Base-by-base conservation (phyloP, 1,284 basidiomycete genomes). In the Marasmius tenuissimus region DNA sequence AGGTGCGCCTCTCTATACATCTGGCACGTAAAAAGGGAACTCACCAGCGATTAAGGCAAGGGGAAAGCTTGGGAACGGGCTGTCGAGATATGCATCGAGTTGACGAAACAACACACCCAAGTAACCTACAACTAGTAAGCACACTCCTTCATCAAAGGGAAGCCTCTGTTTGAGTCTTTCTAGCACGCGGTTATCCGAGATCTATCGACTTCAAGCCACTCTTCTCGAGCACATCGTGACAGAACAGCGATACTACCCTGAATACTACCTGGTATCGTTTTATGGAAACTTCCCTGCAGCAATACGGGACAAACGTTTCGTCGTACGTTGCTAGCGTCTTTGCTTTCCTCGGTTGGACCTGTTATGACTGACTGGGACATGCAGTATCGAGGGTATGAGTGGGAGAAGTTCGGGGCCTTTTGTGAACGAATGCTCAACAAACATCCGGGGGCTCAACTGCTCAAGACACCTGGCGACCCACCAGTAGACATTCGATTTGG, bases 41-140 rank as follows among this genome's bases (percentile, higher is more conserved):
- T 50, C 49, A n/a, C 42, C 9, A 42, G 45, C 16, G 2, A 16
- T 55, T 39, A 66, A 94, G 93, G 93, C 58, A 94, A 95, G 75
- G 97, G 96, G 1, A 95, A 97, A 71, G 96, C 97, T 4, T 98
- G 95, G 87, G 97, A 99, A 75, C 91, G 87, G 59, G 96, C 95
- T 1, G 87, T 97, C 57, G 92, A 94, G 63, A 92, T 98, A 59
- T 97, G 94, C 78, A 93, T 93, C 75, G 96, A 97, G 68, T 78
- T 97, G 11, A 89, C 89, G 11, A 83, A 81, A 63, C 93, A 97
- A 70, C 95, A 97, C 75, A 84, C 91, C 9, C 87, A 88, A 70
- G 82, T 92, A 39, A 96, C 94, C 1, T 97, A 93, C 78, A 92
- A 96, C 72, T 96, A 97, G 91, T 93, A 77, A 38, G 56, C 37